These are phyloP conservation scores for Neocatenulostroma microsporum DNA, from an alignment of 2,329 filamentous ascomycete species.

Conservation along the genomic window DNA sequence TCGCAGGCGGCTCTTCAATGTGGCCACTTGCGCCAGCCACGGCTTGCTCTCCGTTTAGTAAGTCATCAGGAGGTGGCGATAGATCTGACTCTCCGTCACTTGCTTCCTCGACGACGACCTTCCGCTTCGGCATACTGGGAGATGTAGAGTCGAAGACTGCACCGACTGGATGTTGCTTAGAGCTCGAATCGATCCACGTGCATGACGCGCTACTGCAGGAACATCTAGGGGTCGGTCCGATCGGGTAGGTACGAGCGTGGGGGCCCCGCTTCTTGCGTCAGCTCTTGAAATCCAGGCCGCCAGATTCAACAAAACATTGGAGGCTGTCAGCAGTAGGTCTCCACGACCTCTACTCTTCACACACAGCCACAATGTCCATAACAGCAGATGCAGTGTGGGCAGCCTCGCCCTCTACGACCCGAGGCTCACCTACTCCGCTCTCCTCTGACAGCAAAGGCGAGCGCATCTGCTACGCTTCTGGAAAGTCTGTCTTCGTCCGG, in stretches of 20 bases:
- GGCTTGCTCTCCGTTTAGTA: slow-evolving; percentile 10
- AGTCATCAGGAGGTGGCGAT: slow-evolving; percentile 14
- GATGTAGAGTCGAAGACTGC: too few species aligned
- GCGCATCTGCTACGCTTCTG: slow-evolving; percentile 85
- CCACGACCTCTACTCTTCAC: not conserved
- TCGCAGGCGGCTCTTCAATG: slow-evolving; percentile 7
- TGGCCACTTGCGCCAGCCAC: slow-evolving; percentile 6
- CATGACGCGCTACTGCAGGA: slow-evolving; percentile 5
- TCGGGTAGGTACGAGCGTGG: not conserved
- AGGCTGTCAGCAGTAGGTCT: too few species aligned
- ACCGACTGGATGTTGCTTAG: too few species aligned
- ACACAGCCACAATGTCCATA: not conserved
- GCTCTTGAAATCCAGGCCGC: too few species aligned
- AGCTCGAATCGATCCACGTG: too few species aligned
- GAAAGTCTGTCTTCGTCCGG: slow-evolving; percentile 93
- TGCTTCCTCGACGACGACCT: slow-evolving; percentile 7
- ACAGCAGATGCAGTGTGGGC: slow-evolving; percentile 63
- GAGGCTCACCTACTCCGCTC: slow-evolving; percentile 82
- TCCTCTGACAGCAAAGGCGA: slow-evolving; percentile 84
- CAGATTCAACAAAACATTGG: not conserved
- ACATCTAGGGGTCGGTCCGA: too few species aligned
- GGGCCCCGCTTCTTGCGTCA: slow-evolving; percentile 3
- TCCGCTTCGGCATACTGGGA: slow-evolving; percentile 23
- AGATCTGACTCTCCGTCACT: slow-evolving; percentile 15
- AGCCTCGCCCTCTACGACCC: slow-evolving; percentile 70